Evolutionary conservation across 73 alveolate species (phyloP).

Genomic region (Paramecium caudatum): DNA sequence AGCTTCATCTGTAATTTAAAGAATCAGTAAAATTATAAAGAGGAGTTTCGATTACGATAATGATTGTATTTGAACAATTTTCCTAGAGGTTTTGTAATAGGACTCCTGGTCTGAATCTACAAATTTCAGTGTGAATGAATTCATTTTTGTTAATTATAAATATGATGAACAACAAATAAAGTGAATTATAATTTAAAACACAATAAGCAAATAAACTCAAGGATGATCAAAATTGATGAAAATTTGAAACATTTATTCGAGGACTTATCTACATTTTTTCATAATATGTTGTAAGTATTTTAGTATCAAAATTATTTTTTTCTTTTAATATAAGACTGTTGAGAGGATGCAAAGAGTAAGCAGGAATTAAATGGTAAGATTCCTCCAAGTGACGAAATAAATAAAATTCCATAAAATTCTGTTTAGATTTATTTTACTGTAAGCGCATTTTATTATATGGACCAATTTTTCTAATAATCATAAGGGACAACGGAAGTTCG

Average conservation of each 20-base stretch:
- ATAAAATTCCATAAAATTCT: not conserved
- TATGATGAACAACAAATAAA: not conserved
- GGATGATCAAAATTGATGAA: not conserved
- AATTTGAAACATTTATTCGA: not conserved
- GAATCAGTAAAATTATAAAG: not conserved
- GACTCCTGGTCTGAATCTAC: not conserved
- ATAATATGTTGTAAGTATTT: not conserved
- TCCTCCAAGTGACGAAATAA: not conserved
- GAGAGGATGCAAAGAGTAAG: slow-evolving; percentile 7
- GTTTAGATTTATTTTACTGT: not conserved
- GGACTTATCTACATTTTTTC: not conserved
- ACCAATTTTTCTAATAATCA: slow-evolving; percentile 8
- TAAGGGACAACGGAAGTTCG: slow-evolving; percentile 17
- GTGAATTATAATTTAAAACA: not conserved
- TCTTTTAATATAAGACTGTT: not conserved
- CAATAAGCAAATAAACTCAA: not conserved
- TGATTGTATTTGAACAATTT: not conserved
- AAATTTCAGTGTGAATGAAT: slow-evolving; percentile 16
- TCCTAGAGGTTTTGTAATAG: not conserved
- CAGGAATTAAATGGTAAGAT: slow-evolving; percentile 19
- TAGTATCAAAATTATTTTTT: not conserved
- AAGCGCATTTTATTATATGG: slow-evolving; percentile 27
- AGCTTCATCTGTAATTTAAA: not conserved
- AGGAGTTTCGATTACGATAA: not conserved
- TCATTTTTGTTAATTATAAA: not conserved